phyloP scores from a whole-genome alignment of 148 eudicot genomes.

The Cornus suecica region DNA sequence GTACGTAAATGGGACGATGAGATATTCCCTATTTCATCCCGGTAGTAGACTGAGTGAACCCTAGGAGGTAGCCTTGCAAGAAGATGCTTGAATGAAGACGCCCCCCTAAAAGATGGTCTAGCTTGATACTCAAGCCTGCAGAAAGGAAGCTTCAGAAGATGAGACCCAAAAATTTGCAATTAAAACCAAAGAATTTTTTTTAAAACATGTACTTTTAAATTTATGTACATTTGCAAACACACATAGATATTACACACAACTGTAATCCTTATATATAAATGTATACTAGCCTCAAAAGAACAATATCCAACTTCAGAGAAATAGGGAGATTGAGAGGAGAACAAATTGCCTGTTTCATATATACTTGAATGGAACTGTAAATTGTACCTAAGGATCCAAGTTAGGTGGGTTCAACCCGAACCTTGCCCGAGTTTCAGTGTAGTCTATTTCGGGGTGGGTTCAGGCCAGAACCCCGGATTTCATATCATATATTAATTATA shows the following conservation, averaged over 20 bases:
- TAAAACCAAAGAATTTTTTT: neutral
- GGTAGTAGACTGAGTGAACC: slow-evolving; percentile 95
- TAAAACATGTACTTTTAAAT: neutral
- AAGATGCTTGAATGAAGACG: slow-evolving; percentile 80
- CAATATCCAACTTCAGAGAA: too few relatives aligned
- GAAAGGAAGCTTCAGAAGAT: slow-evolving; percentile 18
- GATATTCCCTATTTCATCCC: slow-evolving; percentile 92
- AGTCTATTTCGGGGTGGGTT: too few relatives aligned
- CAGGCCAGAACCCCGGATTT: too few relatives aligned
- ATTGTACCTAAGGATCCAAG: too few relatives aligned
- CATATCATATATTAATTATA: too few relatives aligned
- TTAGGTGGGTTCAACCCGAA: too few relatives aligned
- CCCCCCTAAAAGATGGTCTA: slow-evolving; percentile 59
- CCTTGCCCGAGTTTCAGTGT: too few relatives aligned
- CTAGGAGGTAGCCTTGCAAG: slow-evolving; percentile 89
- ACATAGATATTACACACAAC: neutral
- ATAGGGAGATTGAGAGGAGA: too few relatives aligned
- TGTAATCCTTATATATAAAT: too few relatives aligned
- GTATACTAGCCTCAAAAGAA: too few relatives aligned
- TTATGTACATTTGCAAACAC: neutral
- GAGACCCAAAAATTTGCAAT: neutral
- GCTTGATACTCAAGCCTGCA: slow-evolving; percentile 92
- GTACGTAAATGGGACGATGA: slow-evolving; percentile 84
- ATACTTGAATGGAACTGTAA: too few relatives aligned
- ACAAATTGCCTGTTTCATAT: too few relatives aligned